These are phyloP conservation scores for Aspergillus calidoustus DNA, from an alignment of 2,329 filamentous ascomycete genomes.

Conservation along the genomic window DNA sequence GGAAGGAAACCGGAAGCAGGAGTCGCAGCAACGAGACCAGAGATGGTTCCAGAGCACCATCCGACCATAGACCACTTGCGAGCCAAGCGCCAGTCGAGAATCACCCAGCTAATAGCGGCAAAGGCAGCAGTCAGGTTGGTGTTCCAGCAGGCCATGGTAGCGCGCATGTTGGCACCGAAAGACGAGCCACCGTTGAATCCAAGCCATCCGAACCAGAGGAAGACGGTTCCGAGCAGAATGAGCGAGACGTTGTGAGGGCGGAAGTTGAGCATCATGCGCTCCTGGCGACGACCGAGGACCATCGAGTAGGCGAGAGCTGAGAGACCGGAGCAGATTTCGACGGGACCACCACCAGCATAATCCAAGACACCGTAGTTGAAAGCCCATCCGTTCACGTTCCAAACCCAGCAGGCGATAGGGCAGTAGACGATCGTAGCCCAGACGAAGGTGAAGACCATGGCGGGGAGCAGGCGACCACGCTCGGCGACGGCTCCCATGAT, in stretches of 20 bases:
- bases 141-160: conserved; percentile 98
- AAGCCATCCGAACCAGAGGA: conserved; percentile 99
- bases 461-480: conserved; percentile 87
- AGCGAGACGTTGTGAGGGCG: conserved; percentile 97
- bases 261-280: conserved; percentile 99
- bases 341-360: conserved; percentile 93
- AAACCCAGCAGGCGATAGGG: conserved; percentile 93
- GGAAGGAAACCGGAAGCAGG: conserved; percentile 80
- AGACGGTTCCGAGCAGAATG: conserved; percentile 90
- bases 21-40: conserved; percentile 85
- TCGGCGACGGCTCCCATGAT: conserved; percentile 91
- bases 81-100: conserved; percentile 93
- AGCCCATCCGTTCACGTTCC: conserved; percentile 93
- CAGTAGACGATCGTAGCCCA: conserved; percentile 99
- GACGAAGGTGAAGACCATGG: conserved; percentile 93
- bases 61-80: conserved; percentile 95
- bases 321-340: conserved; percentile 94
- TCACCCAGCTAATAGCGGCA: conserved; percentile 87
- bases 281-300: conserved; percentile 93
- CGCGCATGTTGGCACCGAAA: conserved; percentile 91
- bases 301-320: conserved; percentile 93
- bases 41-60: conserved; percentile 88
- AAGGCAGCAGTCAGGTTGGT: conserved; percentile 92
- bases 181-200: conserved; percentile 97
- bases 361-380: conserved; percentile 91